Evolutionary conservation across 2,329 filamentous ascomycete genomes (phyloP), one percentile per base, ranked within the genome.

Genomic region (Talaromyces islandicus): DNA sequence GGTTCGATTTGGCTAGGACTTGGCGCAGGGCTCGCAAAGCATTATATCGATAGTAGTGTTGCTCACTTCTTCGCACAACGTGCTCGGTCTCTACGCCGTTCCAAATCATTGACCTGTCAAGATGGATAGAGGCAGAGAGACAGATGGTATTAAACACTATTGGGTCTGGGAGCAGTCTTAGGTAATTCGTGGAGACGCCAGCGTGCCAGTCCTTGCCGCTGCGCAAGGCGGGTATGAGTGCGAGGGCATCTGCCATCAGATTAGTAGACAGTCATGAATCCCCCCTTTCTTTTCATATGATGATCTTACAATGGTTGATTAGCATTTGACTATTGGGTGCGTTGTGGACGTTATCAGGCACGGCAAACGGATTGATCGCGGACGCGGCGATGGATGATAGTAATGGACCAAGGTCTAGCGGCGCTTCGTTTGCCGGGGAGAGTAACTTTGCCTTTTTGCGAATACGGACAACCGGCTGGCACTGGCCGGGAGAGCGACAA

Each of bases 111-210:
- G 59, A 35, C 50, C 56, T 57, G 14, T 63, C 61, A 17, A 61
- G 48, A 35, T 63, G 56, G 14, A 63, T 56, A 4, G 61, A 59
- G 21, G 59, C 43, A 50, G 11, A 32, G 32, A 63, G 53, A 41
- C 61, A 63, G 29, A 56, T 29, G 19, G 60, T 30, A 25, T 63
- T 38, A 11, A 63, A 57, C 29, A 63, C 27, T 27, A 59, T 46
- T 7, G 61, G 61, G 14, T 56, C 29, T 21, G 55, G 50, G 7
- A 32, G 51, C 10, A 54, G 14, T 32, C 58, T 56, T 32, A 63
- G 9, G 35, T 59, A 61, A 12, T 55, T 56, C 2, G n/a, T 46
- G n/a, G 48, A 50, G 4, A 61, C 29, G 11, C 43, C 60, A 7
- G 46, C 43, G 7, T 41, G 21, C 51, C 56, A 63, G 24, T 56